These are phyloP conservation scores for Salvia miltiorrhiza DNA, from an alignment of 257 asterid species.

Conservation along the genomic window DNA sequence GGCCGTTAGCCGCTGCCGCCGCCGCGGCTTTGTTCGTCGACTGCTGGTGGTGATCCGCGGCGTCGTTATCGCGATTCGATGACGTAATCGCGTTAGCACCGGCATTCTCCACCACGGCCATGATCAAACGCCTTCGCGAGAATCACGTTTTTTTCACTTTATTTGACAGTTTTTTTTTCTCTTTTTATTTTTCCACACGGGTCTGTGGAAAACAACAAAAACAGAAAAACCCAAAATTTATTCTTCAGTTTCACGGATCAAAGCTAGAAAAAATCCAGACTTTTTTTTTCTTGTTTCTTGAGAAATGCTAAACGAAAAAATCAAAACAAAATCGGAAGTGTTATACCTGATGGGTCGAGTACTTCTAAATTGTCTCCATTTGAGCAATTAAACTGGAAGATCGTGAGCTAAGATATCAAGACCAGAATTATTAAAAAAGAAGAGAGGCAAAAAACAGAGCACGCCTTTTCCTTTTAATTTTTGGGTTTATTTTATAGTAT, in stretches of 20 bases:
- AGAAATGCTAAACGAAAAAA: not conserved
- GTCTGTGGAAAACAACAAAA: conserved; percentile 21
- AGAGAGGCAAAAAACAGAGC: conserved; percentile 31
- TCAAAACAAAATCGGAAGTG: not conserved
- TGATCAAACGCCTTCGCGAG: conserved; percentile 39
- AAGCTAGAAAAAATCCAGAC: not conserved
- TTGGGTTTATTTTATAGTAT: conserved; percentile 14
- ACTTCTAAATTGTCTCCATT: conserved; percentile 50
- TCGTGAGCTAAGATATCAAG: conserved; percentile 35
- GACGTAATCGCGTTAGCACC: conserved; percentile 43
- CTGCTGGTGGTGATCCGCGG: conserved; percentile 34
- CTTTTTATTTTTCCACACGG: conserved; percentile 3
- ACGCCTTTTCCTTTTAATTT: conserved; percentile 29
- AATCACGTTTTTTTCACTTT: conserved; percentile 6
- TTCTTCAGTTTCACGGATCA: conserved; percentile 34
- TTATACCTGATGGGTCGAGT: conserved; percentile 42
- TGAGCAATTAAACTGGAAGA: conserved; percentile 26
- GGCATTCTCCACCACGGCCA: conserved; percentile 91
- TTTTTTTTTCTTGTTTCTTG: no score
- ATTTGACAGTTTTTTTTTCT: not conserved
- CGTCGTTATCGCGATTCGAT: conserved; percentile 50
- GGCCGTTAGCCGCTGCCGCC: conserved; percentile 27
- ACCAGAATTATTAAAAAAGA: conserved; percentile 8
- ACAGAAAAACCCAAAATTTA: conserved; percentile 6
- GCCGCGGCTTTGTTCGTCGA: conserved; percentile 29